A percentile compares a stretch with the other conserved stretches of the same genome.
phyloP scores from a whole-genome alignment of 306 rosid species.

The Cucumis melo region DNA sequence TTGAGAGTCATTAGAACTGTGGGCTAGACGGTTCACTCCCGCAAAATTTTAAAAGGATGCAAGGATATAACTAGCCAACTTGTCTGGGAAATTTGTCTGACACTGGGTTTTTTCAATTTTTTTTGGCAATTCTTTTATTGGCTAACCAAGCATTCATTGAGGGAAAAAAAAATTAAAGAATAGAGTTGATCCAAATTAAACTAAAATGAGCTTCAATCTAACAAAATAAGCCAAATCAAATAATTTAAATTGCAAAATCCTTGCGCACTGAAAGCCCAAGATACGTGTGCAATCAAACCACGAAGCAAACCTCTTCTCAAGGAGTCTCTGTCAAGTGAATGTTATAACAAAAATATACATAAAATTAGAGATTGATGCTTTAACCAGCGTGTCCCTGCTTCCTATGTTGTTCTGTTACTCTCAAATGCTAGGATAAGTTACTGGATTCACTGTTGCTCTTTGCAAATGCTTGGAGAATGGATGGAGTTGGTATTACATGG shows the following conservation, averaged over 20 bases:
- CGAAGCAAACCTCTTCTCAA: neutral
- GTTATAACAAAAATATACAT: neutral
- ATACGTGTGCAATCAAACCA: neutral
- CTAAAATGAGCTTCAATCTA: neutral
- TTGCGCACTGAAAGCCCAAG: neutral
- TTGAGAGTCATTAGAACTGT: neutral
- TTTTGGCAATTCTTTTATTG: no score
- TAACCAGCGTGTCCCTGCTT: neutral
- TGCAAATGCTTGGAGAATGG: neutral
- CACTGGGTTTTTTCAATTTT: no score
- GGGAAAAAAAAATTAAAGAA: neutral
- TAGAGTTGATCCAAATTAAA: neutral
- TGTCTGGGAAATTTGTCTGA: neutral
- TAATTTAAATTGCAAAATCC: neutral
- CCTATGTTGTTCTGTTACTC: neutral
- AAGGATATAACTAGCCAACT: neutral
- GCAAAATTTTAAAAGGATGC: neutral
- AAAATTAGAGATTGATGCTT: neutral
- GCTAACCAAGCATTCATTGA: neutral
- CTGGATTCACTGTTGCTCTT: neutral
- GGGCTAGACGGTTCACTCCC: neutral
- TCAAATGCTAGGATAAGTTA: neutral
- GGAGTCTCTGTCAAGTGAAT: no score
- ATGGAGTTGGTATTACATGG: neutral
- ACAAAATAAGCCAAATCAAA: neutral